phyloP scores from a whole-genome alignment of 306 rosid genomes.

The Rosa persica region DNA sequence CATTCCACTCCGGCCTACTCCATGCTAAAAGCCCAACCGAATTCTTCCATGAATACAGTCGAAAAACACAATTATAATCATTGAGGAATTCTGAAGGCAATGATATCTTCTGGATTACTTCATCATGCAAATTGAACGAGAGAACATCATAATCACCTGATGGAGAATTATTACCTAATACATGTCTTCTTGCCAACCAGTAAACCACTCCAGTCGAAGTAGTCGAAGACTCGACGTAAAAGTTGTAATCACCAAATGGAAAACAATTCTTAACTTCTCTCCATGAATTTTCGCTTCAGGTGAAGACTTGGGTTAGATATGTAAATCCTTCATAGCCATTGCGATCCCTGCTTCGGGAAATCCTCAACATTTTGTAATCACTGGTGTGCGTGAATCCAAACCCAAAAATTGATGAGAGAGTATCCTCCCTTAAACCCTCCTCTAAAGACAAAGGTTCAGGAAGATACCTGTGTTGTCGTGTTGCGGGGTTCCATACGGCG shows the following conservation, averaged over 20 bases:
- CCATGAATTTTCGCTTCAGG: background rate
- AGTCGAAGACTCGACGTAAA: background rate
- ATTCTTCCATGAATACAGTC: background rate
- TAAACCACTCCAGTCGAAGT: background rate
- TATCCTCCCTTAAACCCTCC: background rate
- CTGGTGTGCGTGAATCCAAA: background rate
- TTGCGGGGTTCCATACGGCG: background rate
- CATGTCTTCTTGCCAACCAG: background rate
- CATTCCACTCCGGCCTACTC: background rate
- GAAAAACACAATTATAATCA: background rate
- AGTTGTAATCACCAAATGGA: background rate
- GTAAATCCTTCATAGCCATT: background rate
- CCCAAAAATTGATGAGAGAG: background rate
- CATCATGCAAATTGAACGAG: background rate
- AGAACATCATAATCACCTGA: background rate
- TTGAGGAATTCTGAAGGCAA: background rate
- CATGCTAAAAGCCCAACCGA: background rate
- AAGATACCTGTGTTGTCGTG: background rate
- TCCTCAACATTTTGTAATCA: background rate
- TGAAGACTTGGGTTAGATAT: background rate
- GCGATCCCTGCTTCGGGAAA: background rate
- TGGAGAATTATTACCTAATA: background rate
- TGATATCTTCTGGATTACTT: background rate
- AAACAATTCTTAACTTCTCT: background rate
- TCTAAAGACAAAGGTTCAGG: background rate